These are phyloP conservation scores for Rhizoclosmatium globosum DNA, from an alignment of 192 early-diverging fungal genomes.

Conservation along the genomic window DNA sequence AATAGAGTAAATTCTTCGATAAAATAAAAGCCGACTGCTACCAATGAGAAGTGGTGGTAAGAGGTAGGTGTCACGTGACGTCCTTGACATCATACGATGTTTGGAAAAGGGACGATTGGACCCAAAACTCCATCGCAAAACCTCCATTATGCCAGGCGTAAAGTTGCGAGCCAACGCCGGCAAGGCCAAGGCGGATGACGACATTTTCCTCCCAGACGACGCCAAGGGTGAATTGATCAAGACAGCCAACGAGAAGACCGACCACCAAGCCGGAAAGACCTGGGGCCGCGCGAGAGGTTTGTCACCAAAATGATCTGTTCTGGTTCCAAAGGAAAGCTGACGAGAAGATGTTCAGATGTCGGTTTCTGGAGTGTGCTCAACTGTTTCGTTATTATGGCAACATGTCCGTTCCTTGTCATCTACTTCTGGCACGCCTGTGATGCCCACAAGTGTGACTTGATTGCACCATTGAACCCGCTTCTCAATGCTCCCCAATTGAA, in stretches of 20 bases:
- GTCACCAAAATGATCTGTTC: neutral
- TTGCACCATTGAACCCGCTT: slow-evolving; percentile 57
- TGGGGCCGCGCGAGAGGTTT: slow-evolving; percentile 79
- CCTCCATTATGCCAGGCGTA: neutral
- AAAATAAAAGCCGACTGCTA: too few species aligned
- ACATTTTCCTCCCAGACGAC: neutral
- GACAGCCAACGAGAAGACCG: slow-evolving; percentile 30
- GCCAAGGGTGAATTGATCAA: slow-evolving; percentile 3
- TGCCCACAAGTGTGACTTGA: slow-evolving; percentile 70
- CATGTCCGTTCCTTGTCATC: slow-evolving; percentile 71
- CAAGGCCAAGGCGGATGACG: neutral
- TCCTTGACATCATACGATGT: neutral
- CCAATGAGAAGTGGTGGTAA: neutral
- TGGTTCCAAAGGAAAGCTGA: neutral
- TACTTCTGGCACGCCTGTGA: slow-evolving; percentile 76
- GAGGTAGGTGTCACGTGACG: neutral
- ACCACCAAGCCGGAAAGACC: slow-evolving; percentile 72
- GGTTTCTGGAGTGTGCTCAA: slow-evolving; percentile 56
- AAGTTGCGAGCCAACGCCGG: neutral
- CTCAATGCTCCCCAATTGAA: slow-evolving; percentile 37
- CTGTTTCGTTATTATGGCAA: slow-evolving; percentile 63
- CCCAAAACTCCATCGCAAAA: neutral
- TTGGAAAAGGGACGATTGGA: neutral
- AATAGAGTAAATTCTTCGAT: too few species aligned
- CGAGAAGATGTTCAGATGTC: slow-evolving; percentile 33